Conservation (phyloP, 192 early-diverging fungal genomes). For the Gonapodya prolifera region DNA sequence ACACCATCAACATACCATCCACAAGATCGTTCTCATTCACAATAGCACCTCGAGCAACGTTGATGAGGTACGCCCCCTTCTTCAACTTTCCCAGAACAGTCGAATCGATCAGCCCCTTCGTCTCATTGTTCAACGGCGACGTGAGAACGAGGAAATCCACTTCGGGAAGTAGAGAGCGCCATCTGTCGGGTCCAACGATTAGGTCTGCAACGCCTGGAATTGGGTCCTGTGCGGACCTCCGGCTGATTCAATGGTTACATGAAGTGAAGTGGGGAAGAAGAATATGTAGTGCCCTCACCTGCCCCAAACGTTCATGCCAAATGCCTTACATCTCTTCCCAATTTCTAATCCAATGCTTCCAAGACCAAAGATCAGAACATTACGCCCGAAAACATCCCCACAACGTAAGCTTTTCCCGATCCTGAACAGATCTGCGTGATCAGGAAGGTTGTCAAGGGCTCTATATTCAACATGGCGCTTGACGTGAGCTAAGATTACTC, state of each 20-base stretch:
- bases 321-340: constrained; percentile 1
- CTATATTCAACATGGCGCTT: no score
- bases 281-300: no score
- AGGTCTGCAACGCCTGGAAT: no score
- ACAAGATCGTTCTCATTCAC: constrained; percentile 35
- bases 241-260: no score
- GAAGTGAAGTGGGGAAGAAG: no score
- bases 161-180: background rate
- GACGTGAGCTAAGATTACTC: no score
- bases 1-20: no score
- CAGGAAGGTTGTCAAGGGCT: no score
- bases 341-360: background rate
- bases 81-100: background rate
- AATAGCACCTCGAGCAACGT: constrained; percentile 20
- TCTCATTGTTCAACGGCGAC: background rate
- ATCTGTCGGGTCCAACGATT: background rate
- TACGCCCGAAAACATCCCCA: no score
- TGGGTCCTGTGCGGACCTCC: no score
- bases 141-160: background rate
- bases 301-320: background rate
- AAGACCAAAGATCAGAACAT: background rate
- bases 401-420: no score
- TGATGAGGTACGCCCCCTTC: background rate
- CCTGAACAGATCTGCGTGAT: no score
- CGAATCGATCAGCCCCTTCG: background rate